A percentile compares a stretch with the other conserved stretches of the same genome.
Evolutionary conservation across 805 yeast genomes (phyloP).

Genomic region (Teunomyces pallodes): DNA sequence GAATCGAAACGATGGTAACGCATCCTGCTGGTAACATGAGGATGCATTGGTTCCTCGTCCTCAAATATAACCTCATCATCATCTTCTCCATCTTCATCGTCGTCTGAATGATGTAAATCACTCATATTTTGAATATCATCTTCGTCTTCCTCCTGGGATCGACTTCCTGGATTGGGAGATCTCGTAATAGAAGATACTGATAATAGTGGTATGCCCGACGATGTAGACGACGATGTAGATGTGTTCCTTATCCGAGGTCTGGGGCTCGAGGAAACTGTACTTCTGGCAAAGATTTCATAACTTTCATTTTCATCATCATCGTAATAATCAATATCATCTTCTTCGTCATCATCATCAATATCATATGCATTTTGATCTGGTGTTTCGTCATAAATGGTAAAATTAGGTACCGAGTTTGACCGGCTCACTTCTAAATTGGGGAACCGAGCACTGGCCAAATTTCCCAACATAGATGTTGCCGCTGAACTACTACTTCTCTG

Average conservation of each 20-base stretch:
- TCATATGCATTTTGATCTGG: not conserved
- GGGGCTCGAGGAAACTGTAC: not conserved
- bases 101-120: conserved; percentile 29
- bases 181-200: not conserved
- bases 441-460: not conserved
- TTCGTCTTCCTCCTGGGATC: conserved; percentile 9
- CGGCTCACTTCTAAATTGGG: conserved; percentile 4
- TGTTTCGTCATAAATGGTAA: conserved; percentile 3
- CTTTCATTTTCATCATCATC: conserved; percentile 12
- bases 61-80: conserved; percentile 8
- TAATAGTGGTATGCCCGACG: not conserved
- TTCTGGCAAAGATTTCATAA: conserved; percentile 6
- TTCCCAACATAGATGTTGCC: not conserved
- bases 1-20: not conserved
- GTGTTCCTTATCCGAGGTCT: not conserved
- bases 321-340: conserved; percentile 11
- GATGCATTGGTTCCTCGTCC: not conserved
- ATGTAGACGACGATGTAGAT: not conserved
- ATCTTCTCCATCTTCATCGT: conserved; percentile 20
- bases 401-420: conserved; percentile 3
- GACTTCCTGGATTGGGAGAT: not conserved
- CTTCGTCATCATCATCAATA: conserved; percentile 7
- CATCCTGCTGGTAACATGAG: not conserved
- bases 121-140: conserved; percentile 25
- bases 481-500: not conserved